Percentiles rank a stretch among this genome's conserved stretches.
Conservation (phyloP, 768 basidiomycete genomes). For the Podaxis sp. region DNA sequence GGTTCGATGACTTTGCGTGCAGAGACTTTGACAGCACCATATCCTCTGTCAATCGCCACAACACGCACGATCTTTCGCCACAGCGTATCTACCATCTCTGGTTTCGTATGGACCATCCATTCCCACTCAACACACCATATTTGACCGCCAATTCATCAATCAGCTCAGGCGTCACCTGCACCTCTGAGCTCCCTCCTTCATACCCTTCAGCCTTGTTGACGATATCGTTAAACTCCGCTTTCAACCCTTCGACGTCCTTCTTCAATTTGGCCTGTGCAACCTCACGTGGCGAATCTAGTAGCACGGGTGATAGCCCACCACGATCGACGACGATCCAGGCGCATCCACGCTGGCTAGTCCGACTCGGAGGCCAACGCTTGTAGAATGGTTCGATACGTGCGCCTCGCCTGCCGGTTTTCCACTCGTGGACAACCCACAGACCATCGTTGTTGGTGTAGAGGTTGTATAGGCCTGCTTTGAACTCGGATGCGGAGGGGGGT, state of each 20-base stretch:
- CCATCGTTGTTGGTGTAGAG: conserved; percentile 20
- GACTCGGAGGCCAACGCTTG: conserved; percentile 34
- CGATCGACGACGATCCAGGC: conserved; percentile 33
- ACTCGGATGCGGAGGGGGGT: conserved; percentile 13
- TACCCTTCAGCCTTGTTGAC: conserved; percentile 11
- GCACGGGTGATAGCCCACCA: conserved; percentile 11
- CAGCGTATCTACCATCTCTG: conserved; percentile 26
- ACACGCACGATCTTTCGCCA: conserved; percentile 30
- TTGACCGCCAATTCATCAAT: conserved; percentile 30
- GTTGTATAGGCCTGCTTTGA: conserved; percentile 8
- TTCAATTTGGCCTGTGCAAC: neutral
- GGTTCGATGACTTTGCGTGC: conserved; percentile 20
- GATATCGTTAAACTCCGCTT: conserved; percentile 17
- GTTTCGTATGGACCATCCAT: conserved; percentile 33
- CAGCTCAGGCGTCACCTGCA: conserved; percentile 23
- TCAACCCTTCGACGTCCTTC: conserved; percentile 10
- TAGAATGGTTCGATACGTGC: conserved; percentile 24
- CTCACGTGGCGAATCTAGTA: conserved; percentile 6
- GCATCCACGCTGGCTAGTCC: conserved; percentile 25
- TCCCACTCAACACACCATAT: conserved; percentile 28
- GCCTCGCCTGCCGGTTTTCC: conserved; percentile 16
- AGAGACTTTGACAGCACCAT: conserved; percentile 31
- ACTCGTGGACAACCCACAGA: neutral
- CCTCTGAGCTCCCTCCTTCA: neutral
- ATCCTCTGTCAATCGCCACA: conserved; percentile 23